These are phyloP conservation scores for Aspergillus persii DNA, from an alignment of 2,329 filamentous ascomycete genomes.

Conservation along the genomic window DNA sequence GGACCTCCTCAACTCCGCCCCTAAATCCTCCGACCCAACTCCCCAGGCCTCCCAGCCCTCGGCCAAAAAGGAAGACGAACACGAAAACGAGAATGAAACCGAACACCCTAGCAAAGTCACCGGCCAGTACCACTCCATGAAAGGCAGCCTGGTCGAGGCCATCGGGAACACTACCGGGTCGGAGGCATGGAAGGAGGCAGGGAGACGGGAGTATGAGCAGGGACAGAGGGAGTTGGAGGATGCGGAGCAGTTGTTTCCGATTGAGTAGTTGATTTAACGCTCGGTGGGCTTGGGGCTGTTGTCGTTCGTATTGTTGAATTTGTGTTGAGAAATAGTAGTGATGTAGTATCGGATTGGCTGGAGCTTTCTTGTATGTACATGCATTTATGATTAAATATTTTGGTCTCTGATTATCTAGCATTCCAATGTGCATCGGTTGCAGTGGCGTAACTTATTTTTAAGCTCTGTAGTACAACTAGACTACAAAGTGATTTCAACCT, in stretches of 20 bases:
- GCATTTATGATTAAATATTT: too few species aligned
- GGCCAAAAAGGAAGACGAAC: too few species aligned
- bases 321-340: too few species aligned
- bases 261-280: background rate
- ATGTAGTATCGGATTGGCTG: too few species aligned
- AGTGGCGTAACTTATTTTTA: too few species aligned
- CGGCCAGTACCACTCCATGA: slow-evolving; percentile 1
- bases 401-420: too few species aligned
- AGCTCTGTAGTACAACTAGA: too few species aligned
- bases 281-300: too few species aligned
- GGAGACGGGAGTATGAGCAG: background rate
- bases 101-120: background rate
- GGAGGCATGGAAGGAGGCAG: background rate
- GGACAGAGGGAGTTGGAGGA: slow-evolving; percentile 1
- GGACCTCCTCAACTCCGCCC: background rate
- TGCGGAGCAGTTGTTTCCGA: background rate
- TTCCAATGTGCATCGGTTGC: too few species aligned
- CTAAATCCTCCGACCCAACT: background rate
- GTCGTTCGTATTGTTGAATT: too few species aligned
- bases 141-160: background rate
- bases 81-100: background rate
- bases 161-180: background rate
- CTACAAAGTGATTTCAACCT: too few species aligned
- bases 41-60: background rate
- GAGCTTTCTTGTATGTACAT: too few species aligned